These are phyloP conservation scores for Flaveria ramosissima DNA, from an alignment of 129 eudicot genomes.

Conservation along the genomic window DNA sequence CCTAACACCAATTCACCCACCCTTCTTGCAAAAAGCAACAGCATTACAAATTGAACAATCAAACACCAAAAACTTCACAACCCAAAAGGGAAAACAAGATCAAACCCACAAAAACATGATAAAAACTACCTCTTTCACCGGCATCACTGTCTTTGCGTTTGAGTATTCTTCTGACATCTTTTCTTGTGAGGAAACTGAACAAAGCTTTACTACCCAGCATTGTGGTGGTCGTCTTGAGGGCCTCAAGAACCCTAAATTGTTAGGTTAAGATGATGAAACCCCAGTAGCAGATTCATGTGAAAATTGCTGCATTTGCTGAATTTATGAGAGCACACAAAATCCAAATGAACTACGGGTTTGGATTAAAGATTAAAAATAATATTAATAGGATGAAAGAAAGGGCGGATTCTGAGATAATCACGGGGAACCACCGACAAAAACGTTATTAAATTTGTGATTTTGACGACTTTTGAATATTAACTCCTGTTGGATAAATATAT, in stretches of 20 bases:
- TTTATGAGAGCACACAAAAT: background rate
- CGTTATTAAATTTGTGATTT: background rate
- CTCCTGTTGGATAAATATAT: no score
- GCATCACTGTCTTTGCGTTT: constrained; percentile 97
- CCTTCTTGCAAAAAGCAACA: background rate
- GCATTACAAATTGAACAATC: constrained; percentile 17
- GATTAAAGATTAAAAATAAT: background rate
- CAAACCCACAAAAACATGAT: background rate
- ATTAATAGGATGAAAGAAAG: constrained; percentile 1
- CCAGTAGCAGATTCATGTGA: background rate
- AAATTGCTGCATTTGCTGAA: constrained; percentile 25
- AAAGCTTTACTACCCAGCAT: constrained; percentile 50
- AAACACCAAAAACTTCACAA: background rate
- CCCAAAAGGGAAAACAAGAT: background rate
- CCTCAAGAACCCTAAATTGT: constrained; percentile 7
- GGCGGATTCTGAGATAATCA: constrained; percentile 5
- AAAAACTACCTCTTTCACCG: constrained; percentile 67
- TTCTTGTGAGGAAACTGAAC: constrained; percentile 59
- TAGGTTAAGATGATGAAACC: background rate
- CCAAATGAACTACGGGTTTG: background rate
- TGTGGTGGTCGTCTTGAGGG: background rate
- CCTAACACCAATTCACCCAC: background rate
- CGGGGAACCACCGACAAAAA: constrained; percentile 17
- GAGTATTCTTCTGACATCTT: constrained; percentile 80
- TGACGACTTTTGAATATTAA: background rate